phyloP scores from a whole-genome alignment of 2,329 filamentous ascomycete genomes.

The Sclerotinia glacialis region DNA sequence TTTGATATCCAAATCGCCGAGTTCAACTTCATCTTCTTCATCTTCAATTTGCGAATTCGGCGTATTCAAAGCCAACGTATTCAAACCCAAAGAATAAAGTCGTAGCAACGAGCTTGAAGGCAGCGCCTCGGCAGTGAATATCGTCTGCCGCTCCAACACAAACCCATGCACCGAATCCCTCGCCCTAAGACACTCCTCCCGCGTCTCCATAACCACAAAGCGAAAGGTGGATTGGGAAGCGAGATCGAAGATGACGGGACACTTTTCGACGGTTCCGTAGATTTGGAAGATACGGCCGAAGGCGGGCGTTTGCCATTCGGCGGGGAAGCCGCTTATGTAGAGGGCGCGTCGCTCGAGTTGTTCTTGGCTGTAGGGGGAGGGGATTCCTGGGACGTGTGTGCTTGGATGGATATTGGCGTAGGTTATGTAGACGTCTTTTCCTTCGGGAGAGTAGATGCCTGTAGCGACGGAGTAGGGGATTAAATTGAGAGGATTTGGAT shows the following conservation, averaged over 20 bases:
- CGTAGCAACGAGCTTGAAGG: slow-evolving; percentile 1
- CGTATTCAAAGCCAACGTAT: neutral
- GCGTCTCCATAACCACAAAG: slow-evolving; percentile 31
- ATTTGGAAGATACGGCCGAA: slow-evolving; percentile 26
- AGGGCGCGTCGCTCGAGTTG: slow-evolving; percentile 27
- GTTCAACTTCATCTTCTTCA: neutral
- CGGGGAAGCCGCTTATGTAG: slow-evolving; percentile 30
- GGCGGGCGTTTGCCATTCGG: slow-evolving; percentile 18
- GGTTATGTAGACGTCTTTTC: slow-evolving; percentile 27
- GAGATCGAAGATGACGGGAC: slow-evolving; percentile 28
- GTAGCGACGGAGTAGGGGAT: slow-evolving; percentile 8
- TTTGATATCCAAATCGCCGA: neutral
- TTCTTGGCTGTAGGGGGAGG: slow-evolving; percentile 25
- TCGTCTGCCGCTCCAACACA: neutral
- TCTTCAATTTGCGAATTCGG: neutral
- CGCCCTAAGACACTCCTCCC: slow-evolving; percentile 26
- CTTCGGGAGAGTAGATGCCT: neutral
- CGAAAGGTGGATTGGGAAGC: slow-evolving; percentile 29
- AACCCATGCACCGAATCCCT: slow-evolving; percentile 25
- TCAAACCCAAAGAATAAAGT: neutral
- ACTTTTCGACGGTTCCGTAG: slow-evolving; percentile 27
- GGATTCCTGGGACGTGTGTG: slow-evolving; percentile 28
- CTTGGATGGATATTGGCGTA: slow-evolving; percentile 11
- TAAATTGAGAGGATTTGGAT: slow-evolving; percentile 6
- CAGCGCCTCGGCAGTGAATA: slow-evolving; percentile 22